Evolutionary conservation across 345 rosid genomes (phyloP), one percentile per base, ranked within the genome.

Genomic region (Gossypium anomalum): DNA sequence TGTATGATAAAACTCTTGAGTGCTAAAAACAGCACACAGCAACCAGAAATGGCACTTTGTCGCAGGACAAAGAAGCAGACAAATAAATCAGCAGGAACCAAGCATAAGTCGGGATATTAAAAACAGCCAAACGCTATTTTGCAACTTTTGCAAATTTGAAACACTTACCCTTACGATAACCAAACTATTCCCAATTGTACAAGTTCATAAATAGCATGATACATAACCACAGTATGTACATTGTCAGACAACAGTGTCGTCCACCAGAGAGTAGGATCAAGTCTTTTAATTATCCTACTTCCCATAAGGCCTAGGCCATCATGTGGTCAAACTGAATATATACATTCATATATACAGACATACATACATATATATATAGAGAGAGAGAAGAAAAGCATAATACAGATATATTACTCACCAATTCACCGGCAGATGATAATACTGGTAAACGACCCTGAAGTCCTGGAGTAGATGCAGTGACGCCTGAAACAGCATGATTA

Each of bases 401-500:
- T 29, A 29, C 73, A 75, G 8, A 72, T 44, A 59, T 17, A 47
- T 63, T 45, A 49, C 84, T 78, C 77, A 88, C 91, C 79, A 71
- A 48, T 75, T 78, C 85, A 67, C 80, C 85, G 25, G 67, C 71
- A 43, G 87, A 51, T 25, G 83, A 68, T 61, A 69, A 73, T 3
- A 74, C 41, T 10, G 60, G 77, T 44, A 78, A 17, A 47, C 48
- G 74, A 53, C 53, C 76, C 45, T 55, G 76, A 67, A 68, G 82
- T 73, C 82, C 86, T 74, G 77, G 87, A 22, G 80, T 77, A 41
- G 79, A 70, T 17, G 76, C 16, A 16, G 93, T 87, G 53, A 89
- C 75, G 1, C 82, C 92, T 0, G 92, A 91, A 81, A 84, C 80
- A 81, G 86, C 83, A 84, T 27, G 75, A 80, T 85, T 87, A 76